These are phyloP conservation scores for Fraxinus nigra DNA, from an alignment of 305 asterid genomes.

Conservation along the genomic window DNA sequence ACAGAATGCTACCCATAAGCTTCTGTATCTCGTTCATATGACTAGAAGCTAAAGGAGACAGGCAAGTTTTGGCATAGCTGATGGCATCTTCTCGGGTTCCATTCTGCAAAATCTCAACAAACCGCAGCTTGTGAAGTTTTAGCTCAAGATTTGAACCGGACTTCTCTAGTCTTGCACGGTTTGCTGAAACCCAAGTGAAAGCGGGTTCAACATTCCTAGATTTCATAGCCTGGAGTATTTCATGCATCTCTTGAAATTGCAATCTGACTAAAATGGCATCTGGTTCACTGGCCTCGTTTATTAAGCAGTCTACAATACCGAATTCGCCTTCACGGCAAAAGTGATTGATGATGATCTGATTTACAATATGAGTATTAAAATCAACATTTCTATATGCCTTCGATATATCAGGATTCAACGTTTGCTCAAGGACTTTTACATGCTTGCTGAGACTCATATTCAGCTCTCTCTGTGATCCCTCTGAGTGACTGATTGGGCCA, in stretches of 20 bases:
- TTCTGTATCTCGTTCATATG: conserved; percentile 50
- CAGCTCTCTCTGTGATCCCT: conserved; percentile 37
- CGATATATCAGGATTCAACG: conserved; percentile 45
- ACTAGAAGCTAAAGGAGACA: conserved; percentile 41
- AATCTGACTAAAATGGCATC: conserved; percentile 41
- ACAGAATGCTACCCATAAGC: conserved; percentile 47
- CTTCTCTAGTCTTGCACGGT: conserved; percentile 36
- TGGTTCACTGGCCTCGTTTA: conserved; percentile 46
- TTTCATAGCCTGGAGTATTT: conserved; percentile 42
- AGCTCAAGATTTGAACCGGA: conserved; percentile 39
- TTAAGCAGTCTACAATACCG: conserved; percentile 47
- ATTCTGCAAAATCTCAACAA: conserved; percentile 42
- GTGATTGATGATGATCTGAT: conserved; percentile 47
- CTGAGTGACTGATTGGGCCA: conserved; percentile 30
- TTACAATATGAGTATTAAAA: conserved; percentile 36
- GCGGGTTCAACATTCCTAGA: conserved; percentile 50
- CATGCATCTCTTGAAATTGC: conserved; percentile 47
- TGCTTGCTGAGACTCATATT: conserved; percentile 33
- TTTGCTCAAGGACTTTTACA: conserved; percentile 43
- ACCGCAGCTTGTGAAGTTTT: conserved; percentile 46
- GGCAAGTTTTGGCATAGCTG: conserved; percentile 34
- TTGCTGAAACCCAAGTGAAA: conserved; percentile 44
- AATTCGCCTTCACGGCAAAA: conserved; percentile 47
- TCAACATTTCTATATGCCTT: conserved; percentile 44
- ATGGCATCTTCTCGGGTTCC: conserved; percentile 35